These are phyloP conservation scores for Colletotrichum sojae DNA, from an alignment of 2,329 filamentous ascomycete species.

Conservation along the genomic window DNA sequence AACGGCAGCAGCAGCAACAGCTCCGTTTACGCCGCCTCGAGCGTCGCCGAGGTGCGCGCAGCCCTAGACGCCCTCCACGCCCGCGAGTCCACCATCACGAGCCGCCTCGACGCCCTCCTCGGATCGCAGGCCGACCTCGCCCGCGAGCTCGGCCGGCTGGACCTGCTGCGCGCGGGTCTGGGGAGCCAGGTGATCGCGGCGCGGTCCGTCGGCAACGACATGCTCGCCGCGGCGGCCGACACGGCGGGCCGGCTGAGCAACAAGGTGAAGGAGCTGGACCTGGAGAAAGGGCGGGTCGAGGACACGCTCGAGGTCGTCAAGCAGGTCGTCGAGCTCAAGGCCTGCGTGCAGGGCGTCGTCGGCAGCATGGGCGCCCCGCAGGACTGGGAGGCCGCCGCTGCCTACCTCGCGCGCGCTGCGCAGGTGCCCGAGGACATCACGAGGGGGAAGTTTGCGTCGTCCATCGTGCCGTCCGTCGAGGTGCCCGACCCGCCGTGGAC, in stretches of 20 bases:
- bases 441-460: conserved; percentile 87
- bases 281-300: conserved; percentile 92
- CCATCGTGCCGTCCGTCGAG: conserved; percentile 95
- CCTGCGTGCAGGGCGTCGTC: conserved; percentile 93
- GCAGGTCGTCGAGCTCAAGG: conserved; percentile 96
- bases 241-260: conserved; percentile 89
- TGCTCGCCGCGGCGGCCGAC: conserved; percentile 88
- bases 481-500: conserved; percentile 91
- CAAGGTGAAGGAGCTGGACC: conserved; percentile 88
- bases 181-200: conserved; percentile 89
- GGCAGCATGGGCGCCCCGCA: conserved; percentile 98
- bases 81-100: conserved; percentile 81
- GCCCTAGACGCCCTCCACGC: conserved; percentile 81
- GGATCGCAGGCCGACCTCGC: conserved; percentile 89
- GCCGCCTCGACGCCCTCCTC: conserved; percentile 81
- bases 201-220: conserved; percentile 87
- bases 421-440: conserved; percentile 86
- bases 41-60: conserved; percentile 83
- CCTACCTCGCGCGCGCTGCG: conserved; percentile 86
- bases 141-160: conserved; percentile 87
- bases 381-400: conserved; percentile 97
- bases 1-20: conserved; percentile 30
- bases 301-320: conserved; percentile 93
- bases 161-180: conserved; percentile 89
- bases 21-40: conserved; percentile 78